Evolutionary conservation across 2,329 filamentous ascomycete species (phyloP).

Genomic region (Botrytis cinerea): DNA sequence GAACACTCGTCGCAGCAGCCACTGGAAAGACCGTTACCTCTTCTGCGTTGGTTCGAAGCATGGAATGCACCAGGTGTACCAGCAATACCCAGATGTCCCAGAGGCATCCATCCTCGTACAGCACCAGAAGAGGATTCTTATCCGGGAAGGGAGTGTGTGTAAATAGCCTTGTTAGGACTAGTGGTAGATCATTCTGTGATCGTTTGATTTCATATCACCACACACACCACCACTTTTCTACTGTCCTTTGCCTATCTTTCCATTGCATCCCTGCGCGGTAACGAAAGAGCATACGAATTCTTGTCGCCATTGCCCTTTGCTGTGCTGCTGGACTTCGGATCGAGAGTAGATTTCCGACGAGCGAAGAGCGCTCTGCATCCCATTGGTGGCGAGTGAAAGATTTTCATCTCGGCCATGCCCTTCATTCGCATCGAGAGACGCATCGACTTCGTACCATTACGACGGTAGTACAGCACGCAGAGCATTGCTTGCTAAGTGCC

Average conservation of each 20-base stretch:
- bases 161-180: background rate
- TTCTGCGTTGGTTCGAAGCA: background rate
- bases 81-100: background rate
- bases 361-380: background rate
- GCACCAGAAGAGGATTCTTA: background rate
- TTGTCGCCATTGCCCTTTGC: background rate
- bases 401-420: background rate
- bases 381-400: background rate
- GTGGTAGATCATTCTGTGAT: background rate
- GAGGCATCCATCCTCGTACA: background rate
- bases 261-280: background rate
- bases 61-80: background rate
- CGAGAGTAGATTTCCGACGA: background rate
- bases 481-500: background rate
- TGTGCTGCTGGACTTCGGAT: background rate
- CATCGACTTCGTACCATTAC: background rate
- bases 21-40: background rate
- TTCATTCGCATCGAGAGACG: background rate
- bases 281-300: conserved; percentile 12
- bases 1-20: too few species aligned
- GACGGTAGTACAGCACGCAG: background rate
- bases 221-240: background rate
- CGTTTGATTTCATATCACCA: background rate
- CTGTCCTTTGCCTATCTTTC: background rate
- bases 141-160: background rate